Evolutionary conservation across 2,329 filamentous ascomycete species (phyloP), one percentile per base, ranked within the genome.

Genomic region (Mycosphaerella arachidis): DNA sequence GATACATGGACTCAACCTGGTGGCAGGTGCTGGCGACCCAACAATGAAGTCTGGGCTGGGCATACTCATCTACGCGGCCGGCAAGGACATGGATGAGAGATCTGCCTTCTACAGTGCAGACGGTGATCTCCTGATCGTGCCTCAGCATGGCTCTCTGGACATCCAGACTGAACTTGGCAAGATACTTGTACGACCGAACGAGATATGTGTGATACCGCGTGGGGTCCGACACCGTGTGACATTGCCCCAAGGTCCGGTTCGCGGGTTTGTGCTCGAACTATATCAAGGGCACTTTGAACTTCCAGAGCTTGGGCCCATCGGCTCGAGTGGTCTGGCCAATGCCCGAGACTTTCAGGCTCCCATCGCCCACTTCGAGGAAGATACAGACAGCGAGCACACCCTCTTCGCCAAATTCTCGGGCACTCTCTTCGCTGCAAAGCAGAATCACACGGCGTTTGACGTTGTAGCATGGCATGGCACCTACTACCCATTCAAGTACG

Each of bases 61-160:
- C 24, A 91, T 94, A 61, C 87, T 89, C 73, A 84, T 94, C 58
- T 96, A 90, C 71, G 87, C 89, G 1, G 90, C 88, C 0, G 90
- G 89, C 20, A 87, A 84, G 72, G 86, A 87, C 70, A 96, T 96
- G 92, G 80, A 81, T 53, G 76, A 81, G n/a, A 83, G 84, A 43
- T 81, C 87, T 53, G 90, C 90, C 0, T 95, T 92, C 73, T 95
- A 93, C 79, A 92, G 88, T 3, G 88, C 91, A 0, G 87, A 90
- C 61, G 87, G 87, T 16, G 86, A 89, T 69, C 82, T 86, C 61
- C 75, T 89, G 55, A 86, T 89, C 51, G 79, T 89, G 2, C 84
- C 82, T 0, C 86, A 89, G 61, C 81, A 86, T 63, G 87, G 87
- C 12, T 77, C 81, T 0, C 77, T 90, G 1, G 83, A 89, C 64